Base-by-base conservation (phyloP, 2,329 filamentous ascomycete genomes). In the Aureobasidium sp. region DNA sequence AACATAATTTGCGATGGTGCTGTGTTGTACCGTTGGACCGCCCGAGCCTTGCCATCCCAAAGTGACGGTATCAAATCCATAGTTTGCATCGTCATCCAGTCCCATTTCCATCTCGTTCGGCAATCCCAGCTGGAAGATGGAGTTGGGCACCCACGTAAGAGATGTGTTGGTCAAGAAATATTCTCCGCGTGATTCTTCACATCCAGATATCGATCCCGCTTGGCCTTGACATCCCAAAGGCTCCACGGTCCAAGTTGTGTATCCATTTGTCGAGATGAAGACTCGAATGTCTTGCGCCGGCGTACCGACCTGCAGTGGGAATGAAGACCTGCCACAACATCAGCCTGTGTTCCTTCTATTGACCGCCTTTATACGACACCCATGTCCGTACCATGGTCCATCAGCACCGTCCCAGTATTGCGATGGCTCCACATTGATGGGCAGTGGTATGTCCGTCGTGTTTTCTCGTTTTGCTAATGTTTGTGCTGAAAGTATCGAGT, bases 101-200 rank as follows among this genome's bases (percentile, higher is more conserved):
- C 80, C 81, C 10, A 87, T 74, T 62, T 84, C 80, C 23, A 71
- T 67, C 64, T 80, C 77, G n/a, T 57, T 42, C 17, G 21, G 38
- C 29, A 86, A 74, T 49, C 82, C 84, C 38, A 88, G 75, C 64
- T 82, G 75, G 76, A 80, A 89, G 40, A 78, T 77, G 42, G 84
- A 86, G 53, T 87, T 76, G 1, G 80, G 65, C 19, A 76, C 73
- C 84, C 85, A 90, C 40, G 80, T 80, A 13, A 74, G 74, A 2
- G 86, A 89, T 43, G 75, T 68, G 15, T 73, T 74, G 8, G 76
- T 72, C 60, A 81, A 75, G 69, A 83, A 89, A 9, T 70, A 50
- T 42, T 54, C 60, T 4, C 72, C 72, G 4, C 72, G 67, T 46
- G 63, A 60, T 40, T 68, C 63, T 21, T 61, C 58, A 62, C 72